A percentile compares a stretch with the other conserved stretches of the same genome.
These are phyloP conservation scores for Globisporangium canariense DNA, from an alignment of 352 stramenopile species.

Conservation along the genomic window DNA sequence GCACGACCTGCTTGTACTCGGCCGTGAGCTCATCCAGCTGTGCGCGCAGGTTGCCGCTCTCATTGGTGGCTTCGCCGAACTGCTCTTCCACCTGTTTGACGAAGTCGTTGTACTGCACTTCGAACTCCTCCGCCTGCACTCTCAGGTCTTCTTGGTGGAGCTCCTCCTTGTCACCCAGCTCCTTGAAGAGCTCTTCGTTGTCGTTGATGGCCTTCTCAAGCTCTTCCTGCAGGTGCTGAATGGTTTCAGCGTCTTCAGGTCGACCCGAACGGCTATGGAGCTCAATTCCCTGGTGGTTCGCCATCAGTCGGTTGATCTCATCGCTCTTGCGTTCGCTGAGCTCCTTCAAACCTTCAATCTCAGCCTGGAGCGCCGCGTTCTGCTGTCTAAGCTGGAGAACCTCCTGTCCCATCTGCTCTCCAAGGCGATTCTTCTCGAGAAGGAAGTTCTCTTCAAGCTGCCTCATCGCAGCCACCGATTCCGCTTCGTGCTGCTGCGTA, in stretches of 20 bases:
- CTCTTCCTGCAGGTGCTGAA: conserved; percentile 44
- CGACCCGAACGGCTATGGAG: conserved; percentile 22
- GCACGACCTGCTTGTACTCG: conserved; percentile 36
- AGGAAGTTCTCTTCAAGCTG: conserved; percentile 50
- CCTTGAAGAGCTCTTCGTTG: conserved; percentile 39
- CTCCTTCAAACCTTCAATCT: conserved; percentile 47
- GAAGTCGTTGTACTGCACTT: conserved; percentile 58
- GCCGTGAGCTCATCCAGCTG: conserved; percentile 46
- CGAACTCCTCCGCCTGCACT: conserved; percentile 44
- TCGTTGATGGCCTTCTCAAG: conserved; percentile 32
- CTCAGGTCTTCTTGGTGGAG: conserved; percentile 43
- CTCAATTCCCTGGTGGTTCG: conserved; percentile 35
- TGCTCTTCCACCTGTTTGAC: conserved; percentile 49
- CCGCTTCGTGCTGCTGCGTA: conserved; percentile 33
- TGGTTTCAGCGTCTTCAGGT: conserved; percentile 23
- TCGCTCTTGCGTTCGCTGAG: conserved; percentile 48
- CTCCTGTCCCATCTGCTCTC: conserved; percentile 37
- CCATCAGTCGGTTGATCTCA: conserved; percentile 52
- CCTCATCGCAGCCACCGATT: conserved; percentile 39
- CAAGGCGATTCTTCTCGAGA: conserved; percentile 37
- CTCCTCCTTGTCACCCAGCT: conserved; percentile 45
- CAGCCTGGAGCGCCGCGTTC: conserved; percentile 35
- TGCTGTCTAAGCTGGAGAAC: conserved; percentile 36
- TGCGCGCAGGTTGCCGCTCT: conserved; percentile 53
- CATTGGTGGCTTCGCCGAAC: conserved; percentile 39